Evolutionary conservation across 148 eudicot species (phyloP), one percentile per base, ranked within the genome.

Genomic region (Linanthus parryae): DNA sequence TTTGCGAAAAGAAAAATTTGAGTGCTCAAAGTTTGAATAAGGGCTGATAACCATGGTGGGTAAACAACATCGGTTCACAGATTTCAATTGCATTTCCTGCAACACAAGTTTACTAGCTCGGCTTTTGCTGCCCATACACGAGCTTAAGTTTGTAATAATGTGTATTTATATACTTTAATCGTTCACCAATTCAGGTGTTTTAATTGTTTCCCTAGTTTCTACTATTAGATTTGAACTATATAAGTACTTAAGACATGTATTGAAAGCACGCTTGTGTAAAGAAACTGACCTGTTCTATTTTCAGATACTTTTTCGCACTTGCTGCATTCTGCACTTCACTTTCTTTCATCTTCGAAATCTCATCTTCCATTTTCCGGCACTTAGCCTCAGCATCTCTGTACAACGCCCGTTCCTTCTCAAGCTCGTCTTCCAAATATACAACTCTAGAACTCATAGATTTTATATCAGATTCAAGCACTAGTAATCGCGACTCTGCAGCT

Each of bases 331-430:
- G 84, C 64, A 48, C 43, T 56, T 70, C 66, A 7, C 65, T 42
- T 50, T 81, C 81, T 54, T 67, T 63, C 18, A 67, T 79, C 27
- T 57, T 63, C 11, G 23, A 46, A 8, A 84, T 52, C 48, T 81
- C 82, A 13, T 72, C 75, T 62, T 79, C 80, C 54, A 84, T 55
- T 59, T 65, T 71, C 54, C 44, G 69, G 35, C 82, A 77, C 58
- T 62, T 82, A 14, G 48, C 33, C 20, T 57, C 52, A 46, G 72
- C 51, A 38, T 80, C 79, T 12, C 59, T 63, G 12, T 76, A 69
- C 18, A 69, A 69, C 14, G 39, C 64, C 60, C 54, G 67, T 48
- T 84, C 86, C 54, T 61, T 71, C 38, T 77, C 80, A 29, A 79
- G 31, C 44, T 81, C 78, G 11, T 56, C 77, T 44, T 53, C 48